Evolutionary conservation across 441 rosid species (phyloP), one percentile per base, ranked within the genome.

Genomic region (Pelargonium citronellum): DNA sequence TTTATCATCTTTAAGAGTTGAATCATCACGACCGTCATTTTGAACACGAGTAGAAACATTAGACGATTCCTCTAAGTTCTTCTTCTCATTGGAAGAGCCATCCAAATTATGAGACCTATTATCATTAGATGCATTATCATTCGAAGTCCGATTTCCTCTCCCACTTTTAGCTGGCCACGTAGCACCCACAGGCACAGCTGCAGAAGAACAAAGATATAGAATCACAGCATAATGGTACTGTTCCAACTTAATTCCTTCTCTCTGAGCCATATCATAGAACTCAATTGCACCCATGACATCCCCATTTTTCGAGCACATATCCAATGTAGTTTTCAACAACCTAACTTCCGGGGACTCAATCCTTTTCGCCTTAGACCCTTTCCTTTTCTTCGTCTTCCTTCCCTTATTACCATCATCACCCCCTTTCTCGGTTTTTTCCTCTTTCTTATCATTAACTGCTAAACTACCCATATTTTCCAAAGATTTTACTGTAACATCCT

Each of bases 81-180:
- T 30, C 37, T 30, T 30, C 37, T 30, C 5, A 30, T 30, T 30
- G 37, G 37, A 30, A 30, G 37, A 30, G 37, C 37, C 37, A 30
- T 30, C 37, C 37, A 30, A 2, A 30, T 30, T 30, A 30, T 30
- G 5, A 30, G 37, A 3, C 4, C 37, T 30, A 30, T 30, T 78
- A 67, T 71, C 79, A 17, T 15, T 71, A 37, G 73, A 68, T 47
- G 71, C 24, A 10, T 74, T 79, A 2, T 72, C 63, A 70, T 68
- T 79, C 53, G 69, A 69, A 62, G 74, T 43, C 67, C 87, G 82
- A 70, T 13, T 41, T 13, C 76, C 64, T 10, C 73, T 79, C 67
- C 91, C 88, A 63, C 94, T 87, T 79, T 89, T 89, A 47, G 90
- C 91, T 61, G 86, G 90, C 69, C 76, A 82, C 75, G 87, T 82